Evolutionary conservation across 2,329 filamentous ascomycete species (phyloP), one percentile per base, ranked within the genome.

Genomic region (Scopulariopsis brevicaulis): DNA sequence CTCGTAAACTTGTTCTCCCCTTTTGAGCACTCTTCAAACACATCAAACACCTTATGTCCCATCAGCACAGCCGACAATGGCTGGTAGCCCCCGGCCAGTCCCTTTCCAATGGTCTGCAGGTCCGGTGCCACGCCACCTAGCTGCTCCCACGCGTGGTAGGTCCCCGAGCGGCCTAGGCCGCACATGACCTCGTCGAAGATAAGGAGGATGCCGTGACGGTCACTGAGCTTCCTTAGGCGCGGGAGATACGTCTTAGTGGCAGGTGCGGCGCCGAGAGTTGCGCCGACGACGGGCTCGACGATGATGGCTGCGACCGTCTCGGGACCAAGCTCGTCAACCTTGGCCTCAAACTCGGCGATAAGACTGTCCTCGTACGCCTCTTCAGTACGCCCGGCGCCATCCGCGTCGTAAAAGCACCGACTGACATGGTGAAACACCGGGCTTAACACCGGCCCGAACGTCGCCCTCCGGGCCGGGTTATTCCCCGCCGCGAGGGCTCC

Each of bases 131-230:
- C 63, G 3, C 61, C 64, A 34, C n/a, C 73, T 73, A 85, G 79
- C 53, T 84, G 77, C 64, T 87, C 75, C 78, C 81, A 87, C 0
- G 83, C 81, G 68, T 88, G 79, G 63, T 87, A 69, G 6, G 74
- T 80, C 0, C 83, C 84, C 0, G 76, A 78, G 3, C 84, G 77
- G 3, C 84, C 84, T 69, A 82, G 81, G 11, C 85, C 85, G 55
- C 79, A 85, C 86, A 90, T 90, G 60, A 90, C 78, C 66, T 83
- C 78, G 58, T 83, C 80, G 0, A 82, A 61, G n/a, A 82, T 74
- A 5, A 84, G 70, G 2, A 85, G 71, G 0, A 78, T 77, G 1
- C 77, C 79, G 59, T 84, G 70, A 58, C 75, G 76, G 24, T 79
- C 72, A 65, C 83, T 85, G 0, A 86, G 71, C 0, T 67, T 65